A percentile compares a stretch with the other conserved stretches of the same genome.
These are phyloP conservation scores for Phaeotremella skinneri DNA, from an alignment of 768 basidiomycete genomes.

Conservation along the genomic window DNA sequence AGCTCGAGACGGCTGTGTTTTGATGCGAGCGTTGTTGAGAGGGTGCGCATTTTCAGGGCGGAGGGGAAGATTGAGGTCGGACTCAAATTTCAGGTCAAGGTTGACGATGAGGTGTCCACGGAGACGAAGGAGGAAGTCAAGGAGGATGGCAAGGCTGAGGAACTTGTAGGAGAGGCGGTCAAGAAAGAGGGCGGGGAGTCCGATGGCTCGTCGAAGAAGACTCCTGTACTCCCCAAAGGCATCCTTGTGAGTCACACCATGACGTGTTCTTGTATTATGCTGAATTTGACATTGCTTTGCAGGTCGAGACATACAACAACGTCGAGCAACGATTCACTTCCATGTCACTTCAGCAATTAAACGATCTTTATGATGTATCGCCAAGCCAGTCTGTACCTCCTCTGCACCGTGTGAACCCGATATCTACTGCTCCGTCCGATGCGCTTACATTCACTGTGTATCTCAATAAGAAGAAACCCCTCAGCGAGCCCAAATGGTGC, in stretches of 20 bases:
- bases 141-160: constrained; percentile 10
- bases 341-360: constrained; percentile 30
- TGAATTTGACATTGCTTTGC: constrained; percentile 4
- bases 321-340: constrained; percentile 47
- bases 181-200: constrained; percentile 11
- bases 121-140: constrained; percentile 15
- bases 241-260: constrained; percentile 42
- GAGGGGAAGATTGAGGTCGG: constrained; percentile 83
- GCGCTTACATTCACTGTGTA: constrained; percentile 51
- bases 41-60: constrained; percentile 71
- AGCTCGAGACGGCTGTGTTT: constrained; percentile 82
- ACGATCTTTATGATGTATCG: constrained; percentile 11
- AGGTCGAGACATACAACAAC: constrained; percentile 50
- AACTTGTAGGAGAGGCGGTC: constrained; percentile 15
- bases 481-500: constrained; percentile 96
- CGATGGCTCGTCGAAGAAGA: constrained; percentile 19
- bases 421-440: constrained; percentile 13
- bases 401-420: constrained; percentile 54
- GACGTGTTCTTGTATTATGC: not conserved
- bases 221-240: constrained; percentile 30
- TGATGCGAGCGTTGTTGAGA: constrained; percentile 81
- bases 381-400: constrained; percentile 63
- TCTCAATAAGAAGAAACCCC: constrained; percentile 79
- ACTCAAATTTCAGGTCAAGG: constrained; percentile 53
- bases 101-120: constrained; percentile 1